These are phyloP conservation scores for Acer negundo DNA, from an alignment of 345 rosid species.

Conservation along the genomic window DNA sequence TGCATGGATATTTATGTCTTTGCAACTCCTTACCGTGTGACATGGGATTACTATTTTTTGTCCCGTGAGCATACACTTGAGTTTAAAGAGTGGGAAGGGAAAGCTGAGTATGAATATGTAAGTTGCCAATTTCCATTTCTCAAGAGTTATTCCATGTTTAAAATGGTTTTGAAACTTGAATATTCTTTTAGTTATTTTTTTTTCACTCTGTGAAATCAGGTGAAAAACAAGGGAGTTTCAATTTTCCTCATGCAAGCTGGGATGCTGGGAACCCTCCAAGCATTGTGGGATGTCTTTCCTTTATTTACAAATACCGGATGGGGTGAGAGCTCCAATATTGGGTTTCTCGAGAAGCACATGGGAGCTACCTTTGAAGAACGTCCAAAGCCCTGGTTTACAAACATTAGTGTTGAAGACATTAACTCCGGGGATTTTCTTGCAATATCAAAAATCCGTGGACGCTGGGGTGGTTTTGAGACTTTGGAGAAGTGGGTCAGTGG, in stretches of 20 bases:
- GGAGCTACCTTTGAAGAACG: conserved; percentile 75
- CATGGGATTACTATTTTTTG: conserved; percentile 90
- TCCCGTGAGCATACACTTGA: conserved; percentile 90
- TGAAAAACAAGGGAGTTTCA: conserved; percentile 84
- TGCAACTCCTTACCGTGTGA: conserved; percentile 90
- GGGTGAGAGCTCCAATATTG: conserved; percentile 88
- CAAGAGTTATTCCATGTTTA: conserved; percentile 10
- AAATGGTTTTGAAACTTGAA: not conserved
- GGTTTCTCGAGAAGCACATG: conserved; percentile 90
- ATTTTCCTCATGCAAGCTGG: conserved; percentile 98
- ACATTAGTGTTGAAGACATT: conserved; percentile 66
- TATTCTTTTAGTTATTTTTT: conserved; percentile 3
- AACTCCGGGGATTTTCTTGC: conserved; percentile 93
- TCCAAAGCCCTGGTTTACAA: conserved; percentile 81
- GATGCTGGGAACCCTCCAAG: conserved; percentile 91
- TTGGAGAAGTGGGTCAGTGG: conserved; percentile 99
- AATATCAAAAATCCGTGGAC: conserved; percentile 83
- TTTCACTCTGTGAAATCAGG: conserved; percentile 44
- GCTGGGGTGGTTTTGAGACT: conserved; percentile 98
- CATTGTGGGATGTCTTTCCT: conserved; percentile 96
- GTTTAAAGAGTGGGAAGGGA: conserved; percentile 78
- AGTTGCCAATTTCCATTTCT: conserved; percentile 26
- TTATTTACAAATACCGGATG: conserved; percentile 91
- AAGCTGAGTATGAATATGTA: conserved; percentile 88
- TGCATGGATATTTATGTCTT: conserved; percentile 96